phyloP scores from a whole-genome alignment of 2,329 filamentous ascomycete genomes.

The Aspergillus fischeri region DNA sequence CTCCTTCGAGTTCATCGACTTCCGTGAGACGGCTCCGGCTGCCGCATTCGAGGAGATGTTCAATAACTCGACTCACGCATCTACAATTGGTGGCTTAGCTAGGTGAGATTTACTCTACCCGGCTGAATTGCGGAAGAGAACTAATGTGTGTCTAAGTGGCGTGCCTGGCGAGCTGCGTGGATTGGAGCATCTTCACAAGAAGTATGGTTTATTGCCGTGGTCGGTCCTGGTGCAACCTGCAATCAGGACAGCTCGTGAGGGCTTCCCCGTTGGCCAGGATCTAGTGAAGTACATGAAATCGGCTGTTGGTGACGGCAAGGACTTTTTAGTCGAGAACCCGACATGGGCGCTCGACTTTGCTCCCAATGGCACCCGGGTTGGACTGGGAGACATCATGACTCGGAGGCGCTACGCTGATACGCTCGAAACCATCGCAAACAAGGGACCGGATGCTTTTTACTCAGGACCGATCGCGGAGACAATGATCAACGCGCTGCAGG shows the following conservation, averaged over 20 bases:
- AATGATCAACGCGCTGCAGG: constrained; percentile 65
- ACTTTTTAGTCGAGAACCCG: constrained; percentile 71
- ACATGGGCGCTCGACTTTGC: constrained; percentile 87
- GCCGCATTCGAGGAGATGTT: constrained; percentile 85
- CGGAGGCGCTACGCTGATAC: constrained; percentile 76
- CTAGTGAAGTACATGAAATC: constrained; percentile 67
- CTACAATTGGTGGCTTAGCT: constrained; percentile 68
- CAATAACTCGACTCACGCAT: constrained; percentile 61
- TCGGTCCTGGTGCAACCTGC: constrained; percentile 68
- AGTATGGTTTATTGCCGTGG: constrained; percentile 63
- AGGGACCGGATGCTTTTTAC: constrained; percentile 73
- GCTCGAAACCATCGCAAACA: constrained; percentile 68
- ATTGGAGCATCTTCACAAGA: constrained; percentile 68
- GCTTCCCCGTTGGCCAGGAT: constrained; percentile 71
- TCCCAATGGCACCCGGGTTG: constrained; percentile 69
- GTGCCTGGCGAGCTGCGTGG: constrained; percentile 65
- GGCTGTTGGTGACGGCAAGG: constrained; percentile 45
- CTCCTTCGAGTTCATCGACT: constrained; percentile 83
- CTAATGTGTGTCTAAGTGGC: constrained; percentile 38
- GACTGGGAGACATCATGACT: constrained; percentile 72
- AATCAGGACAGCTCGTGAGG: constrained; percentile 66
- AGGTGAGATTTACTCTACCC: constrained; percentile 33
- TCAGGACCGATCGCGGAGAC: constrained; percentile 66
- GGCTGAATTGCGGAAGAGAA: not conserved
- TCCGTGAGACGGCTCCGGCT: constrained; percentile 80